Conservation (phyloP, 1,284 basidiomycete species). For the Chalciporus sp. region DNA sequence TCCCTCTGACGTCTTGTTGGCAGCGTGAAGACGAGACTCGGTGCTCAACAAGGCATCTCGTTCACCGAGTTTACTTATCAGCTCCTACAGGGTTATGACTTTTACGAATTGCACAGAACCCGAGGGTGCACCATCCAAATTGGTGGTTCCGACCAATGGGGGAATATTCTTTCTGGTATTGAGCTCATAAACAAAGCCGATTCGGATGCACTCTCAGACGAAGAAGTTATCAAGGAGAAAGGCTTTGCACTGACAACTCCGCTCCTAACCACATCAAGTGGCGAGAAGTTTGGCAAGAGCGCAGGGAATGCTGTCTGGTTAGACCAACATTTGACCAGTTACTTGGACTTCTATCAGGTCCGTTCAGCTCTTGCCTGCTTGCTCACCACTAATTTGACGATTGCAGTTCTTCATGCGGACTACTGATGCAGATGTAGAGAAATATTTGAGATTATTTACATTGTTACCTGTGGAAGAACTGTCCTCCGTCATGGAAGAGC, state of each 20-base stretch:
- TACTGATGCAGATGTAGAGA: constrained; percentile 80
- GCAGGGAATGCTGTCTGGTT: constrained; percentile 97
- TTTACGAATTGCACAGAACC: constrained; percentile 73
- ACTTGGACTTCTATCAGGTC: constrained; percentile 93
- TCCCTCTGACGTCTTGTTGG: constrained; percentile 6
- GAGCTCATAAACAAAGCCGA: constrained; percentile 71
- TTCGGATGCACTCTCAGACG: constrained; percentile 34
- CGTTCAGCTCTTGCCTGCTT: constrained; percentile 16
- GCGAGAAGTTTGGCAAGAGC: constrained; percentile 98
- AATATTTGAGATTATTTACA: constrained; percentile 85
- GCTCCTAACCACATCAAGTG: constrained; percentile 85
- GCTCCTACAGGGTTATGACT: constrained; percentile 96
- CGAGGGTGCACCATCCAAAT: constrained; percentile 85
- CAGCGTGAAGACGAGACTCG: constrained; percentile 86
- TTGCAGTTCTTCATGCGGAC: constrained; percentile 86
- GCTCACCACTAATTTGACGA: constrained; percentile 1
- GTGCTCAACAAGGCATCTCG: constrained; percentile 81
- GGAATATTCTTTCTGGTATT: constrained; percentile 94
- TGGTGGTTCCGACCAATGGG: constrained; percentile 98
- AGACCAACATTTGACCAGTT: constrained; percentile 72
- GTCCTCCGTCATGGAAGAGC: constrained; percentile 56
- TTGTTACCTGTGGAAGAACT: constrained; percentile 70
- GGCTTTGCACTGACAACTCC: constrained; percentile 93
- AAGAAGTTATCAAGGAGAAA: constrained; percentile 37
- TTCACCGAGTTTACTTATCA: constrained; percentile 99